Percentiles rank a stretch among this genome's conserved stretches.
Evolutionary conservation across 2,329 filamentous ascomycete genomes (phyloP).

Genomic region (Arthroderma uncinatum): DNA sequence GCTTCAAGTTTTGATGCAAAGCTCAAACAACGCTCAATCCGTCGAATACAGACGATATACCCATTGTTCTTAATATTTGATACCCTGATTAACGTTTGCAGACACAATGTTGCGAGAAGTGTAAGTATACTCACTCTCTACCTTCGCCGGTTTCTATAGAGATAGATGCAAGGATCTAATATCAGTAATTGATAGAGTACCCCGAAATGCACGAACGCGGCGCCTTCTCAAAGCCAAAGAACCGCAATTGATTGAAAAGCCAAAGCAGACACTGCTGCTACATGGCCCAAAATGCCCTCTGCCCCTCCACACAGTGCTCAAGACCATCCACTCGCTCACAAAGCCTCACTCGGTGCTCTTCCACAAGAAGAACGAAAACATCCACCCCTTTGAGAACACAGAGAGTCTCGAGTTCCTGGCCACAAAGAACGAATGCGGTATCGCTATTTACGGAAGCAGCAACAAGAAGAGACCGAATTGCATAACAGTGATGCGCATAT

Average conservation of each 20-base stretch:
- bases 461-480: conserved; percentile 94
- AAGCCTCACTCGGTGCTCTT: conserved; percentile 80
- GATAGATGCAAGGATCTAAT: not conserved
- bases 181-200: conserved; percentile 42
- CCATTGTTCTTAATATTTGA: not conserved
- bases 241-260: conserved; percentile 78
- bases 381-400: conserved; percentile 88
- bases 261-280: conserved; percentile 81
- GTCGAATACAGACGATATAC: no score
- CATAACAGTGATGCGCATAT: conserved; percentile 71
- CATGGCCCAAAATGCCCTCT: conserved; percentile 78
- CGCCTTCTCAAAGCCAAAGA: conserved; percentile 87
- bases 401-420: conserved; percentile 87
- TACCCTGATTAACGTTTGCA: not conserved
- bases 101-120: conserved; percentile 13
- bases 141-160: not conserved
- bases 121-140: conserved; percentile 5
- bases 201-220: conserved; percentile 80
- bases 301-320: conserved; percentile 68
- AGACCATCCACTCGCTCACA: conserved; percentile 74
- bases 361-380: conserved; percentile 82
- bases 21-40: no score
- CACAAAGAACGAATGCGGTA: conserved; percentile 84
- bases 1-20: not conserved
- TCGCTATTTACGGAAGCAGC: conserved; percentile 73